These are phyloP conservation scores for Phytophthora brassicae DNA, from an alignment of 352 stramenopile genomes.

Conservation along the genomic window DNA sequence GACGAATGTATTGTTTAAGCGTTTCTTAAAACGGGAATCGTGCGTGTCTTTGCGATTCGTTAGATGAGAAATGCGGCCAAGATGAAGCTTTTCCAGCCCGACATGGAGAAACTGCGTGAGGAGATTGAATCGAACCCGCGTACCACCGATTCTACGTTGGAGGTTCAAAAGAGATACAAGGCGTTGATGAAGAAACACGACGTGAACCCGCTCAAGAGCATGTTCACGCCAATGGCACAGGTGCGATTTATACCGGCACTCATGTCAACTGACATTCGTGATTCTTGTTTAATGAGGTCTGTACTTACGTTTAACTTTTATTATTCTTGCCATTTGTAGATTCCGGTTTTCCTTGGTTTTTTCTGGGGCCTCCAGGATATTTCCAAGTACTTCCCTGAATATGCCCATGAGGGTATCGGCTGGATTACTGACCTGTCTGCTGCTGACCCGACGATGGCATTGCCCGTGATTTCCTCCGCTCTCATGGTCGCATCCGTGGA, in stretches of 20 bases:
- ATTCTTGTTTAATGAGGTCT: neutral
- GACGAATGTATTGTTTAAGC: neutral
- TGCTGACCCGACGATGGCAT: slow-evolving; percentile 66
- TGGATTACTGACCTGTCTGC: slow-evolving; percentile 84
- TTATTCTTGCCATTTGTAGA: slow-evolving; percentile 36
- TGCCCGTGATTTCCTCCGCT: slow-evolving; percentile 81
- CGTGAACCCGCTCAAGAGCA: slow-evolving; percentile 74
- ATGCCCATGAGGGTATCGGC: slow-evolving; percentile 67
- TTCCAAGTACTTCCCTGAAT: slow-evolving; percentile 80
- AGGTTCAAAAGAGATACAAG: slow-evolving; percentile 78
- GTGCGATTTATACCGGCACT: slow-evolving; percentile 22
- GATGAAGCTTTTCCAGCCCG: slow-evolving; percentile 81
- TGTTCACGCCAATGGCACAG: slow-evolving; percentile 68
- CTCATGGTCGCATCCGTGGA: slow-evolving; percentile 81
- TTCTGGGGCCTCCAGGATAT: slow-evolving; percentile 85
- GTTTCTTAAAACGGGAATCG: neutral
- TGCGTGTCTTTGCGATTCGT: neutral
- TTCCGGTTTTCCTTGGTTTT: slow-evolving; percentile 84
- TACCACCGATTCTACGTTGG: slow-evolving; percentile 49
- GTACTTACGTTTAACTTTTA: neutral
- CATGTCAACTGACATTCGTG: neutral
- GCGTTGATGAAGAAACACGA: slow-evolving; percentile 83
- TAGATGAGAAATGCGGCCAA: slow-evolving; percentile 85
- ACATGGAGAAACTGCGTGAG: slow-evolving; percentile 79
- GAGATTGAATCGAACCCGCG: slow-evolving; percentile 61